A percentile compares a stretch with the other conserved stretches of the same genome.
phyloP scores from a whole-genome alignment of 2,329 filamentous ascomycete species.

The Chlorencoelia australis region DNA sequence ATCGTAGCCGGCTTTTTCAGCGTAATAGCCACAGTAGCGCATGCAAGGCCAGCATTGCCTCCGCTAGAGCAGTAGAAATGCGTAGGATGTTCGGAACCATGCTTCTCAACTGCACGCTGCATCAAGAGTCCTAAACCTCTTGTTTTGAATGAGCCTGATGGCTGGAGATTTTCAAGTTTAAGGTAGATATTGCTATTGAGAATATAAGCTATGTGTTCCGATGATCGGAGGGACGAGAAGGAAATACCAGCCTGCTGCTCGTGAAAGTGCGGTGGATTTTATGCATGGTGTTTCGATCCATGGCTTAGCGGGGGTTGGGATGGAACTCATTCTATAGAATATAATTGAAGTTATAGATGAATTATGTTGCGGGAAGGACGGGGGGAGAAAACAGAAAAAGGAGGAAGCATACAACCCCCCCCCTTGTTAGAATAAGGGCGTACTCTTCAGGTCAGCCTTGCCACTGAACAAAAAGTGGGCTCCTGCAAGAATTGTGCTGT shows the following conservation, averaged over 20 bases:
- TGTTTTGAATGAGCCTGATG: slow-evolving; percentile 68
- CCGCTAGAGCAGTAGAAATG: slow-evolving; percentile 76
- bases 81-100: slow-evolving; percentile 26
- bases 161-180: slow-evolving; percentile 56
- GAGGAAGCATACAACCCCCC: no score
- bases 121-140: slow-evolving; percentile 65
- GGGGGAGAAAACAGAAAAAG: no score
- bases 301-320: slow-evolving; percentile 7
- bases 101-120: slow-evolving; percentile 32
- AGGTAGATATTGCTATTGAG: slow-evolving; percentile 52
- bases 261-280: slow-evolving; percentile 17
- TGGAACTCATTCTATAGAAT: slow-evolving; percentile 2
- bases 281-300: slow-evolving; percentile 22
- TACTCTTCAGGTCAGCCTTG: no score
- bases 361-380: background rate
- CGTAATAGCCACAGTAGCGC: slow-evolving; percentile 58
- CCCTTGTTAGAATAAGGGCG: no score
- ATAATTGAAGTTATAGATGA: no score
- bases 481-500: no score
- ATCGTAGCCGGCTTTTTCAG: slow-evolving; percentile 41
- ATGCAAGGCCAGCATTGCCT: slow-evolving; percentile 78
- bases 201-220: slow-evolving; percentile 2
- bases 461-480: no score
- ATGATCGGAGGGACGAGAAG: background rate
- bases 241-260: slow-evolving; percentile 20